Evolutionary conservation across 805 yeast species (phyloP).

Genomic region (Candida corydali): DNA sequence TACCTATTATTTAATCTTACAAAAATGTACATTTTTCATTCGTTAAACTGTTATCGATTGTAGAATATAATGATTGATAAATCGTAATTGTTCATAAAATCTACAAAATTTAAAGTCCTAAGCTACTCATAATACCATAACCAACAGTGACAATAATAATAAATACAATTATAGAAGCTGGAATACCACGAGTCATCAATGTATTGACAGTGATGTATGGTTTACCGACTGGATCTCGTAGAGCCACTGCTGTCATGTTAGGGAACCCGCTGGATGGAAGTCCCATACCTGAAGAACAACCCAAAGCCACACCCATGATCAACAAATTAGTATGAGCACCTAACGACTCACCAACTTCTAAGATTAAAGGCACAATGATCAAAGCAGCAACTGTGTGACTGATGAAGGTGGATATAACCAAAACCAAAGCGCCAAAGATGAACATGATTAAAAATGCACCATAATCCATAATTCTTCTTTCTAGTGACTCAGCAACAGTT

Average conservation of each 20-base stretch:
- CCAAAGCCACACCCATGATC: constrained; percentile 39
- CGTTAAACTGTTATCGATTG: background rate
- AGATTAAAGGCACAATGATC: constrained; percentile 38
- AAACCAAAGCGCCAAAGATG: constrained; percentile 40
- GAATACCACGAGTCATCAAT: constrained; percentile 40
- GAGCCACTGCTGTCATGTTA: constrained; percentile 40
- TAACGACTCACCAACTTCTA: constrained; percentile 36
- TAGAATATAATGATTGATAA: too few species aligned
- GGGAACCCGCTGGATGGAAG: constrained; percentile 44
- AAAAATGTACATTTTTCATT: background rate
- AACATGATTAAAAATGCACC: constrained; percentile 43
- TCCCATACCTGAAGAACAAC: constrained; percentile 44
- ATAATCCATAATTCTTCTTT: constrained; percentile 36
- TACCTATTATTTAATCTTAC: background rate
- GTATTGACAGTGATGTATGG: constrained; percentile 38
- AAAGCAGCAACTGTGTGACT: constrained; percentile 44
- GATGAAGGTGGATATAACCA: constrained; percentile 40
- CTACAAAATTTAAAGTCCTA: background rate
- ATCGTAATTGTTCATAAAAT: too few species aligned
- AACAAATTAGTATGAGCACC: constrained; percentile 34
- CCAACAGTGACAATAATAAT: constrained; percentile 33
- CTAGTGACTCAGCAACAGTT: constrained; percentile 44
- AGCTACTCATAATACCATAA: constrained; percentile 33
- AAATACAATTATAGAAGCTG: constrained; percentile 36
- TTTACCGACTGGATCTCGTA: constrained; percentile 40